These are phyloP conservation scores for Vaccinium vitisidaea DNA, from an alignment of 148 eudicot species.

Conservation along the genomic window DNA sequence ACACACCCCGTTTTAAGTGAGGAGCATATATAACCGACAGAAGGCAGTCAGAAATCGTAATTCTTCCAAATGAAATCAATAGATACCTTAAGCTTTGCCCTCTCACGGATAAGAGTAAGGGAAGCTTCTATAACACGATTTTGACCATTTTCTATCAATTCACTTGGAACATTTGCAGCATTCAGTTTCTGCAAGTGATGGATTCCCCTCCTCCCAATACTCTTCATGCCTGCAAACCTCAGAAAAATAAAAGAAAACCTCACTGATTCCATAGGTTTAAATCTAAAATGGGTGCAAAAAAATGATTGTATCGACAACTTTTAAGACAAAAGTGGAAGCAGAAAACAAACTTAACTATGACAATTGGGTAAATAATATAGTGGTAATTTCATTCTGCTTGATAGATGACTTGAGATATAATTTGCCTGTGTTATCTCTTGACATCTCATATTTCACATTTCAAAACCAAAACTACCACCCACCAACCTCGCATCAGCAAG, in stretches of 20 bases:
- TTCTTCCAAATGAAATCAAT: not conserved
- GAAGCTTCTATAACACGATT: conserved; percentile 91
- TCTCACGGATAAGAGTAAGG: conserved; percentile 91
- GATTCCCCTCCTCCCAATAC: conserved; percentile 59
- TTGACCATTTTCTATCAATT: conserved; percentile 76
- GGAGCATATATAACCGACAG: not conserved
- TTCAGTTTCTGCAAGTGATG: conserved; percentile 60
- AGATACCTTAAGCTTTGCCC: conserved; percentile 89
- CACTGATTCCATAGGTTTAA: not conserved
- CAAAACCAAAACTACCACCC: not conserved
- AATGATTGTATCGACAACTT: not conserved
- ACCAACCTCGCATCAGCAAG: not conserved
- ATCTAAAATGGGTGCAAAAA: not conserved
- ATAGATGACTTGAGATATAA: not conserved
- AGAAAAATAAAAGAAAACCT: not conserved
- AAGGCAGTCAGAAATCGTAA: not conserved
- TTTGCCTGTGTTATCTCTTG: not conserved
- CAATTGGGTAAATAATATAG: too few species aligned
- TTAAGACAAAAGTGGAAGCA: not conserved
- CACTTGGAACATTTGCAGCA: conserved; percentile 68
- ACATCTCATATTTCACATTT: not conserved
- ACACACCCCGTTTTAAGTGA: not conserved
- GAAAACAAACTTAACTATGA: not conserved
- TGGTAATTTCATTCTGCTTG: not conserved
- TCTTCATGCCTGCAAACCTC: conserved; percentile 51